phyloP scores from a whole-genome alignment of 75 land plant species.

The Larix kaempferi region DNA sequence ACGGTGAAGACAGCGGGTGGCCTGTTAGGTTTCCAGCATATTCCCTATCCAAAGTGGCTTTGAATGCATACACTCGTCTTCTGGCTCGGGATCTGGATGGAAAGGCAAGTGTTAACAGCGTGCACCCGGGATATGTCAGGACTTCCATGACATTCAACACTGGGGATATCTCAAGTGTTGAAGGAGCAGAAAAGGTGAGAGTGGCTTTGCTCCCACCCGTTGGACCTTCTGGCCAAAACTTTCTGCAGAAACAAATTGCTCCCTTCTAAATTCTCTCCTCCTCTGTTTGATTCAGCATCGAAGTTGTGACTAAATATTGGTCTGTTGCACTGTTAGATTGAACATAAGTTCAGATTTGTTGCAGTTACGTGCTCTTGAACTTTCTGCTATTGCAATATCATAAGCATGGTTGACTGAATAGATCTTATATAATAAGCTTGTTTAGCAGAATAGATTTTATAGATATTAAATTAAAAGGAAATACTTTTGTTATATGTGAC shows the following conservation, averaged over 20 bases:
- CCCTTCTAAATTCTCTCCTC: background rate
- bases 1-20: slow-evolving; percentile 20
- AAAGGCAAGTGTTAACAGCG: slow-evolving; percentile 6
- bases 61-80: slow-evolving; percentile 35
- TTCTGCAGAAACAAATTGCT: background rate
- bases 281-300: no score
- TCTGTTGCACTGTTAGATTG: no score
- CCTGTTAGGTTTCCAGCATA: slow-evolving; percentile 16
- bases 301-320: no score
- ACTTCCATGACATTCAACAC: background rate
- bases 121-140: slow-evolving; percentile 18
- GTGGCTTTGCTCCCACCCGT: slow-evolving; percentile 22
- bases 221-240: slow-evolving; percentile 23
- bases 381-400: no score
- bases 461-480: no score
- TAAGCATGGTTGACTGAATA: no score
- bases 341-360: no score
- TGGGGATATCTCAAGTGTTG: background rate
- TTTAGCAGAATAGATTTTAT: no score
- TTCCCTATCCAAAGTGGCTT: slow-evolving; percentile 34
- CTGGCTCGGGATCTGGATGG: slow-evolving; percentile 2
- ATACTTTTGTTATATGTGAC: no score
- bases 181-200: slow-evolving; percentile 31
- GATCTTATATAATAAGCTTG: no score
- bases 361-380: no score